Base-by-base conservation (phyloP, 2,329 filamentous ascomycete genomes). In the Trichoderma sp. region DNA sequence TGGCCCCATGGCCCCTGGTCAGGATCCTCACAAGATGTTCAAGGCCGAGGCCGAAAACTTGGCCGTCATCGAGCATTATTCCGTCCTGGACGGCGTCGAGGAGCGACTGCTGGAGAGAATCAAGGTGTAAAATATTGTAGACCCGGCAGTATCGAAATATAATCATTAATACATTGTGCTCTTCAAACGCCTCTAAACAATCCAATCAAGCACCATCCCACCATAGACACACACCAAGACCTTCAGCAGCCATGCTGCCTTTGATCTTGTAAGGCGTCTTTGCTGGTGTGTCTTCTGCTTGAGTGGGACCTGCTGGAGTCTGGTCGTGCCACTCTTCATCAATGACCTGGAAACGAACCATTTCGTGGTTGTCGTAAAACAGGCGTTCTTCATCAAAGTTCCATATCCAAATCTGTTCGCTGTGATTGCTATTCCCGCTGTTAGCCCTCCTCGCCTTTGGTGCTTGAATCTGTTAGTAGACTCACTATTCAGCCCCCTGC, bases 11-110 rank as follows among this genome's bases (percentile, higher is more conserved):
- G 97, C 93, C 34, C 95, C 96, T 1, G 95, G 95, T 28, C 92
- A 96, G 78, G 97, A 99, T 80, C 94, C 95, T 0, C 93, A 98
- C 83, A 99, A 99, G 86, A 89, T 97, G 81, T 99, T 98, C 83
- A 86, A 92, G 80, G 93, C 87, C 61, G 96, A 99, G 84, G 93
- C 93, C 3, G 96, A 99, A 86, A 99, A 99, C 82, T 82, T 99
- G 74, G 95, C 97, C 76, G 96, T 99, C 28, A 88, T 97, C 78
- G 95, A 97, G 81, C 95, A 98, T 82, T 93, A 94, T 80, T 98
- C 93, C 78, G 93, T 98, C 74, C 84, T 98, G 72, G 93, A 97
- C 77, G 92, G 92, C 21, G 91, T 98, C 72, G 95, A 98, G 84
- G 89, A 94, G 79, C 90, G 96, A 79, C 84, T 99, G 72, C 84